phyloP scores from a whole-genome alignment of 306 rosid genomes.

The Canavalia gladiata region DNA sequence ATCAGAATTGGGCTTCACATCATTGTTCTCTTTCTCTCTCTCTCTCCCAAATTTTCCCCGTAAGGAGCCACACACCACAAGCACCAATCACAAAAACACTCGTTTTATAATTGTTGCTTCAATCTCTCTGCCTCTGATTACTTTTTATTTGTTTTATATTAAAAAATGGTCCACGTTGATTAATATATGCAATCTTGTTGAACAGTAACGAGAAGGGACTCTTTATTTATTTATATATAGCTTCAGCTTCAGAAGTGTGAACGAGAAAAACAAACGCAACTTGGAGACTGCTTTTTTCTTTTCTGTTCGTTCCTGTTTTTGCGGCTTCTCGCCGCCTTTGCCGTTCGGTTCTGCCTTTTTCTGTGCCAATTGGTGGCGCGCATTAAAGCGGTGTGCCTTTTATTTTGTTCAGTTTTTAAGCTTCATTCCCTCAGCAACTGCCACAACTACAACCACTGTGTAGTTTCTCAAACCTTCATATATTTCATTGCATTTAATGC shows the following conservation, averaged over 20 bases:
- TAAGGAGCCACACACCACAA: not conserved
- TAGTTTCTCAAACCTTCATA: not conserved
- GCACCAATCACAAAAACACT: not conserved
- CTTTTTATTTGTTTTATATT: not conserved
- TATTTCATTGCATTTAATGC: slow-evolving; percentile 63
- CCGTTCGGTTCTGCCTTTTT: slow-evolving; percentile 58
- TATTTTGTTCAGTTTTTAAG: slow-evolving; percentile 12
- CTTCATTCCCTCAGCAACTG: slow-evolving; percentile 13
- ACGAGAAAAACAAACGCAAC: slow-evolving; percentile 8
- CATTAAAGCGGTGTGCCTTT: slow-evolving; percentile 60
- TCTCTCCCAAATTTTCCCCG: not conserved
- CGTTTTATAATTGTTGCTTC: not conserved
- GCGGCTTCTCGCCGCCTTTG: slow-evolving; percentile 79
- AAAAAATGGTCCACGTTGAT: slow-evolving; percentile 15
- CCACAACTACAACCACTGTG: not conserved
- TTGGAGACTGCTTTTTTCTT: not conserved
- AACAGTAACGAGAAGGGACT: slow-evolving; percentile 55
- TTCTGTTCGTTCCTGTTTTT: slow-evolving; percentile 54
- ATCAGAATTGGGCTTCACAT: slow-evolving; percentile 55
- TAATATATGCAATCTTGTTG: slow-evolving; percentile 26
- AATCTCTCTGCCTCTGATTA: slow-evolving; percentile 13
- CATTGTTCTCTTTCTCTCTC: slow-evolving; percentile 47
- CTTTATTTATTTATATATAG: slow-evolving; percentile 39
- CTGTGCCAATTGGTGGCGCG: slow-evolving; percentile 73
- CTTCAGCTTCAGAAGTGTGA: slow-evolving; percentile 36